These are phyloP conservation scores for Aureobasidium sp. DNA, from an alignment of 2,329 filamentous ascomycete species.

Conservation along the genomic window DNA sequence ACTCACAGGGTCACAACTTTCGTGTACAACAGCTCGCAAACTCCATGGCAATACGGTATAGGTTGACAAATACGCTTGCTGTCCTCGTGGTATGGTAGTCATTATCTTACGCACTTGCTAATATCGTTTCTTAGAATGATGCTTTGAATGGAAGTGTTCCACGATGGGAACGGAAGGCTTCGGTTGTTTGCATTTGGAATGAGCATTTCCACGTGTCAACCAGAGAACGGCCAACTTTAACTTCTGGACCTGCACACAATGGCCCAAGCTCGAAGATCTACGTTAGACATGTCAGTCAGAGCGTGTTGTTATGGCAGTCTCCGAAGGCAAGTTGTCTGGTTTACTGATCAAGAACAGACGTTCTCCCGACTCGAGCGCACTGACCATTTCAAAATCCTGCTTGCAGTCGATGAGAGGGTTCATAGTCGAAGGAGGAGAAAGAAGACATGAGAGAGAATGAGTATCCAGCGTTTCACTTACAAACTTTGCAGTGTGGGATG, in stretches of 20 bases:
- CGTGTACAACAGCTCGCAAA: background rate
- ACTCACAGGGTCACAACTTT: background rate
- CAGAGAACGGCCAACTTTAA: conserved; percentile 2
- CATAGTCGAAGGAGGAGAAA: background rate
- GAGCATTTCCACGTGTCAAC: background rate
- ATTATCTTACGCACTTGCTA: background rate
- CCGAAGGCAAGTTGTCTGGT: background rate
- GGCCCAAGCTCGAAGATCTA: background rate
- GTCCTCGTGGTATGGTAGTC: background rate
- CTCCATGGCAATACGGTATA: too few species aligned
- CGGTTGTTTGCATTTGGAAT: background rate
- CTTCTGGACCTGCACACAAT: background rate
- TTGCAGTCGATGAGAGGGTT: background rate
- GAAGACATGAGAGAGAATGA: background rate
- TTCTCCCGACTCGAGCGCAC: background rate
- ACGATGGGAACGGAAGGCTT: background rate
- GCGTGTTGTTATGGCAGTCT: background rate
- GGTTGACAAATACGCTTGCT: background rate
- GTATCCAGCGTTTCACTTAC: background rate
- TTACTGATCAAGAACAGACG: background rate
- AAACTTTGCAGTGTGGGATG: background rate
- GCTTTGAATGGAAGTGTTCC: background rate
- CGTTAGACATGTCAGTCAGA: background rate
- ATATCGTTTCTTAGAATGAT: background rate
- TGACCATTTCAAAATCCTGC: background rate